Evolutionary conservation across 2,329 filamentous ascomycete genomes (phyloP).

Genomic region (Nigrospora osmanthi): DNA sequence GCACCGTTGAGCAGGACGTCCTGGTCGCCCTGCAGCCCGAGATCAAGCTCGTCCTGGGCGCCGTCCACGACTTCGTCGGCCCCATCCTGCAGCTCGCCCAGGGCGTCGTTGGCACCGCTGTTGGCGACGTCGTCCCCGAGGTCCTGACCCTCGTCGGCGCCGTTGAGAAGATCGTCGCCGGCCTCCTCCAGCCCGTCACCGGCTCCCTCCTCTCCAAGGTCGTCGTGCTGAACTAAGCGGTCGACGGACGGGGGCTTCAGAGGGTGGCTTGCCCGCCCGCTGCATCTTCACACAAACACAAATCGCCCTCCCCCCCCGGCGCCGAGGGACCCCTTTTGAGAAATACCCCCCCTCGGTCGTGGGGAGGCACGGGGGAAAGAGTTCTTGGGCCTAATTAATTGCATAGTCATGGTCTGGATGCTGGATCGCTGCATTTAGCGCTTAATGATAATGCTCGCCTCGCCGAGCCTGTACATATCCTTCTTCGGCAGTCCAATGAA

Average conservation of each 20-base stretch:
- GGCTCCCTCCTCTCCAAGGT: constrained; percentile 5
- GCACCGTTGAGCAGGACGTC: constrained; percentile 12
- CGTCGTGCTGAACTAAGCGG: not conserved
- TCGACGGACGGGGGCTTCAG: too few relatives aligned
- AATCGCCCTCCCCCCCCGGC: too few relatives aligned
- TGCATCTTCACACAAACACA: too few relatives aligned
- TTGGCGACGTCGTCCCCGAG: constrained; percentile 9
- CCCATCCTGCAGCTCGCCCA: constrained; percentile 14
- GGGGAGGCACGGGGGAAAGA: too few relatives aligned
- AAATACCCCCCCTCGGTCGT: too few relatives aligned
- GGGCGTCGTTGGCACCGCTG: constrained; percentile 9
- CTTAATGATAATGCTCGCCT: not conserved
- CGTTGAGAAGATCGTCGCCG: constrained; percentile 8
- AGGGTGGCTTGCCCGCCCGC: too few relatives aligned
- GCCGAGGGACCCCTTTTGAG: too few relatives aligned
- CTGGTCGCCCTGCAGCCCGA: constrained; percentile 15
- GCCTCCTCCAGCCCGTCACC: constrained; percentile 8
- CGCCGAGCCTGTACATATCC: not conserved
- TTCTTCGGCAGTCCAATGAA: not conserved
- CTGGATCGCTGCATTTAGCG: not conserved
- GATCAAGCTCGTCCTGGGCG: constrained; percentile 15
- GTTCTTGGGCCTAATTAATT: constrained; percentile 5
- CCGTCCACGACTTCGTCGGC: constrained; percentile 13
- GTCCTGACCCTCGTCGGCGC: constrained; percentile 10
- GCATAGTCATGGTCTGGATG: not conserved